Conservation (phyloP, 2,329 filamentous ascomycete species). For the Gliomastix tumulicola region DNA sequence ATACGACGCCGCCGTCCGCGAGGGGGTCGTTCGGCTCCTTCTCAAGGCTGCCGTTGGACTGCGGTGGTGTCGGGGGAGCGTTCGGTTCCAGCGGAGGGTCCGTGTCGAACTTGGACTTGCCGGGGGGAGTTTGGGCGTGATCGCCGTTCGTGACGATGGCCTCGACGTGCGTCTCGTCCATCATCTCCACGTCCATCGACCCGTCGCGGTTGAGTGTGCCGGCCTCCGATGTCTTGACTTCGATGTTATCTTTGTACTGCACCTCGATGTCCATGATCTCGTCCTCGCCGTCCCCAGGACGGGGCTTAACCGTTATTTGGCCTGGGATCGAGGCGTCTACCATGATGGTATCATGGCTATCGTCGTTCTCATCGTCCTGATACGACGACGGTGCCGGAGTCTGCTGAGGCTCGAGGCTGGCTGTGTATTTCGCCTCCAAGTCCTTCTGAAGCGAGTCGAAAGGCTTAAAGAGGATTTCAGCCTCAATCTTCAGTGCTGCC, state of each 20-base stretch:
- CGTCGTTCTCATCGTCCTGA: slow-evolving; percentile 28
- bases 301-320: slow-evolving; percentile 38
- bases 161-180: slow-evolving; percentile 12
- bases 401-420: slow-evolving; percentile 48
- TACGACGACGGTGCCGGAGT: slow-evolving; percentile 22
- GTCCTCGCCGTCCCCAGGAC: slow-evolving; percentile 14
- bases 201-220: slow-evolving; percentile 13
- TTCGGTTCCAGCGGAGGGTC: too few species aligned
- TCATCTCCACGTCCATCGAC: slow-evolving; percentile 8
- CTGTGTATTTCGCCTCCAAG: slow-evolving; percentile 66
- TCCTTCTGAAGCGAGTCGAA: slow-evolving; percentile 66
- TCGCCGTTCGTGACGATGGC: slow-evolving; percentile 9
- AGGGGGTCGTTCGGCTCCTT: slow-evolving; percentile 49
- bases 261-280: slow-evolving; percentile 27
- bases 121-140: slow-evolving; percentile 30
- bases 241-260: slow-evolving; percentile 31
- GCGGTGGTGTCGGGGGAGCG: slow-evolving; percentile 64
- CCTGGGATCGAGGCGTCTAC: slow-evolving; percentile 36
- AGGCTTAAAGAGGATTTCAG: slow-evolving; percentile 67
- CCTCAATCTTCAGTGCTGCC: slow-evolving; percentile 69
- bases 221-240: slow-evolving; percentile 36
- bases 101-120: slow-evolving; percentile 12
- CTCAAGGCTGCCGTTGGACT: slow-evolving; percentile 52
- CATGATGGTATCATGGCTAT: slow-evolving; percentile 42
- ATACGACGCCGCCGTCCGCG: slow-evolving; percentile 71